Conservation (phyloP, 441 rosid genomes). For the Pelargonium myrrhifolium region DNA sequence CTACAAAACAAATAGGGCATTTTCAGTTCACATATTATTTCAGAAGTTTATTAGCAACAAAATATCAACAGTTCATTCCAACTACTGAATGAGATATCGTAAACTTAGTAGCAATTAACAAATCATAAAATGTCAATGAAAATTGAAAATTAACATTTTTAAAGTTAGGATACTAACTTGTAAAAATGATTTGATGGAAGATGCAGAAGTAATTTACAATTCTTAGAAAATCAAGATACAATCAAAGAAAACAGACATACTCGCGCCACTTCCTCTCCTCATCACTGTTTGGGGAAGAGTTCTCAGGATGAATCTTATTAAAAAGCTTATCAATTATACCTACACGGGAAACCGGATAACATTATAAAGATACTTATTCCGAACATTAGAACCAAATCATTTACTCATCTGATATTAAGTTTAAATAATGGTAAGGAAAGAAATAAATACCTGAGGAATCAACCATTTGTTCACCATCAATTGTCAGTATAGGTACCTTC, state of each 20-base stretch:
- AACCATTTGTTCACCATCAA: slow-evolving; percentile 78
- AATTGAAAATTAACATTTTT: not conserved
- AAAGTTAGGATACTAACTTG: not conserved
- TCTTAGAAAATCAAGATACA: not conserved
- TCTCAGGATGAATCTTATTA: slow-evolving; percentile 54
- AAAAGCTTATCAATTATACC: slow-evolving; percentile 59
- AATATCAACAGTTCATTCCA: not conserved
- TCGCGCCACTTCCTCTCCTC: slow-evolving; percentile 77
- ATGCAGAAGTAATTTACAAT: not conserved
- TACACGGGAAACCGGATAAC: slow-evolving; percentile 25
- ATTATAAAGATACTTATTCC: not conserved
- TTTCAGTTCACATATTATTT: slow-evolving; percentile 10
- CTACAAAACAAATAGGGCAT: slow-evolving; percentile 26
- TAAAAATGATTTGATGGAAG: not conserved
- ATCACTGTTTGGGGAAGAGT: slow-evolving; percentile 33
- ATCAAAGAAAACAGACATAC: slow-evolving; percentile 33
- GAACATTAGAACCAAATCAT: not conserved
- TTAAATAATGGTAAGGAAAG: slow-evolving; percentile 7
- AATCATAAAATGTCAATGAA: not conserved
- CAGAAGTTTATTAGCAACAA: slow-evolving; percentile 5
- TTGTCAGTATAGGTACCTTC: slow-evolving; percentile 79
- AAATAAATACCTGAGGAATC: slow-evolving; percentile 74
- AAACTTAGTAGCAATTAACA: not conserved
- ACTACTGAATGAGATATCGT: not conserved
- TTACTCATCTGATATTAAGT: not conserved